These are phyloP conservation scores for Coriolopsis trogii DNA, from an alignment of 1,284 basidiomycete species.

Conservation along the genomic window DNA sequence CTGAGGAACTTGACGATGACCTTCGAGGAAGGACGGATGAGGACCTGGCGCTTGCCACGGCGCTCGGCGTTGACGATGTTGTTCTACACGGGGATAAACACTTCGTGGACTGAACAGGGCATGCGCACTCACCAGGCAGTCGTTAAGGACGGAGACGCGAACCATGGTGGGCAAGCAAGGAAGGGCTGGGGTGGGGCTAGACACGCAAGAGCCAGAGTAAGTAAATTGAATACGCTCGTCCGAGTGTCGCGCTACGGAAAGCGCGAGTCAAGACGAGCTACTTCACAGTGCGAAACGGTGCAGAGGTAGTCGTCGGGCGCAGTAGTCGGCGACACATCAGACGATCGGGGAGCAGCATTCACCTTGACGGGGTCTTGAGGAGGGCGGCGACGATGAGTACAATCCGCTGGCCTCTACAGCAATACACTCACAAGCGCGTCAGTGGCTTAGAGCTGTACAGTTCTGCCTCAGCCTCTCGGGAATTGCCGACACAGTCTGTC, in stretches of 20 bases:
- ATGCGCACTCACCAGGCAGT: conserved; percentile 65
- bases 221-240: conserved; percentile 56
- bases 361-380: conserved; percentile 39
- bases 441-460: conserved; percentile 34
- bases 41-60: conserved; percentile 96
- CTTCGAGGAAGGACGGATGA: conserved; percentile 94
- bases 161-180: conserved; percentile 61
- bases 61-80: conserved; percentile 99
- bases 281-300: conserved; percentile 25
- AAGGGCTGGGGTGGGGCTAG: conserved; percentile 28
- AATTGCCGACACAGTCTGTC: conserved; percentile 17
- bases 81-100: conserved; percentile 53
- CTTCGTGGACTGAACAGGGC: no score
- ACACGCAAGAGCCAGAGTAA: conserved; percentile 27
- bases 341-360: conserved; percentile 30
- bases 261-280: conserved; percentile 78
- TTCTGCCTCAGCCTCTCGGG: conserved; percentile 26
- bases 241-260: conserved; percentile 83
- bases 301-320: conserved; percentile 29
- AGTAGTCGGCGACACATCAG: conserved; percentile 22
- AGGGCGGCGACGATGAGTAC: conserved; percentile 24
- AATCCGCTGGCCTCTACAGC: conserved; percentile 8
- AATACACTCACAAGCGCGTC: conserved; percentile 5
- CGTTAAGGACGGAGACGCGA: conserved; percentile 87
- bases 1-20: conserved; percentile 95